These are phyloP conservation scores for Xylariaceae sp. DNA, from an alignment of 2,329 filamentous ascomycete species.

Conservation along the genomic window DNA sequence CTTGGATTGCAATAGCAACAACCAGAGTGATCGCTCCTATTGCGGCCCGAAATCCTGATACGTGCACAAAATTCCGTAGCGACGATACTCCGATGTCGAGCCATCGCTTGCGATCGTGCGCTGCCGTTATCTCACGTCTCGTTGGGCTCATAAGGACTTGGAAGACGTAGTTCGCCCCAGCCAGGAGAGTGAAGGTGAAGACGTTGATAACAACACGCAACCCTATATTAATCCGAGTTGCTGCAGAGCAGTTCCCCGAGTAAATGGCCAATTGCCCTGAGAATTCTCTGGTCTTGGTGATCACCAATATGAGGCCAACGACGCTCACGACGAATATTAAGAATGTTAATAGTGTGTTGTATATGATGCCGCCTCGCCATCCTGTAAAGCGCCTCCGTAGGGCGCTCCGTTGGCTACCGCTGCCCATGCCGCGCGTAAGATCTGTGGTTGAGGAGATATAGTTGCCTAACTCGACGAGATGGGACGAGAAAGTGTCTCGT, in stretches of 20 bases:
- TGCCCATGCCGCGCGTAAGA: slow-evolving; percentile 32
- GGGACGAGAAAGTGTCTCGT: slow-evolving; percentile 43
- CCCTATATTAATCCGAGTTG: slow-evolving; percentile 48
- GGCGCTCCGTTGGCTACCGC: slow-evolving; percentile 39
- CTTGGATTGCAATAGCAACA: slow-evolving; percentile 53
- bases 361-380: slow-evolving; percentile 56
- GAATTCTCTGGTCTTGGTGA: slow-evolving; percentile 44
- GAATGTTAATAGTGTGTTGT: slow-evolving; percentile 51
- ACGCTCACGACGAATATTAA: slow-evolving; percentile 47
- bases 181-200: slow-evolving; percentile 51
- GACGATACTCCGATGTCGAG: slow-evolving; percentile 62
- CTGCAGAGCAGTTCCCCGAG: slow-evolving; percentile 47
- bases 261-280: slow-evolving; percentile 48
- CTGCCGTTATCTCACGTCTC: slow-evolving; percentile 53
- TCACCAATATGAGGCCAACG: slow-evolving; percentile 48
- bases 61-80: slow-evolving; percentile 54
- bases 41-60: slow-evolving; percentile 50
- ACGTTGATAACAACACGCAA: slow-evolving; percentile 54
- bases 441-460: slow-evolving; percentile 38
- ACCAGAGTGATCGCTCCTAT: slow-evolving; percentile 50
- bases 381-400: slow-evolving; percentile 47
- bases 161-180: slow-evolving; percentile 59
- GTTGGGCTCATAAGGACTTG: slow-evolving; percentile 63
- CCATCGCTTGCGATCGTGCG: slow-evolving; percentile 55
- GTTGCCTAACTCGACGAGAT: slow-evolving; percentile 47